phyloP scores from a whole-genome alignment of 306 rosid species.

The Prunus fruticosa region DNA sequence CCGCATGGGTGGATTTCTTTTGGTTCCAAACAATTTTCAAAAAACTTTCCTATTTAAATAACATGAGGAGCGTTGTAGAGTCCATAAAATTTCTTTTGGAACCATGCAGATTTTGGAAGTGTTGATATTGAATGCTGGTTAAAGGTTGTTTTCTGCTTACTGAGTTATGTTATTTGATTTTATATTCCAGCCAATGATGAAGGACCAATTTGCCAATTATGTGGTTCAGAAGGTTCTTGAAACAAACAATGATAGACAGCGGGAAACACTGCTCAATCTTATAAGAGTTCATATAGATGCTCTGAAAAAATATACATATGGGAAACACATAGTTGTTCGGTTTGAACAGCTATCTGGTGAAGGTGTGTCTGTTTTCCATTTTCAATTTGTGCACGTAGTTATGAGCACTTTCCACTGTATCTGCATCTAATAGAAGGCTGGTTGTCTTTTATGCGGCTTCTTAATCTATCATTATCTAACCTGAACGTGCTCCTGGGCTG shows the following conservation, averaged over 20 bases:
- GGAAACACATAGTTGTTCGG: conserved; percentile 66
- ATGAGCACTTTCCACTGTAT: neutral
- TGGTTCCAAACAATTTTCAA: neutral
- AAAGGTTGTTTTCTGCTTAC: neutral
- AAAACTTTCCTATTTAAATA: neutral
- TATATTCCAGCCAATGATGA: conserved; percentile 59
- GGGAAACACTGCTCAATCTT: conserved; percentile 36
- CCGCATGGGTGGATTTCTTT: neutral
- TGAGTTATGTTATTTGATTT: conserved; percentile 5
- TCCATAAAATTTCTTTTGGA: neutral
- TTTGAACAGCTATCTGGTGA: conserved; percentile 45
- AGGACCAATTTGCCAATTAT: conserved; percentile 69
- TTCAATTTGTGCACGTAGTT: neutral
- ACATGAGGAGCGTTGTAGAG: neutral
- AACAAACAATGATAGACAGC: conserved; percentile 44
- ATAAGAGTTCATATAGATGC: conserved; percentile 44
- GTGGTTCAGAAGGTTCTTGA: conserved; percentile 68
- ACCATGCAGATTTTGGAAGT: neutral
- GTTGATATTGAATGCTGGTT: conserved; percentile 4
- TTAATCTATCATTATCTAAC: neutral
- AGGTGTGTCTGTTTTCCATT: conserved; percentile 35
- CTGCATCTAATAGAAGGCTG: neutral
- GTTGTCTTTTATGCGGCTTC: neutral
- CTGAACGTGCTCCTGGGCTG: neutral
- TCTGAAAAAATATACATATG: conserved; percentile 60